phyloP scores from a whole-genome alignment of 2,329 filamentous ascomycete genomes.

The Pseudopyrenochaeta lycopersici region DNA sequence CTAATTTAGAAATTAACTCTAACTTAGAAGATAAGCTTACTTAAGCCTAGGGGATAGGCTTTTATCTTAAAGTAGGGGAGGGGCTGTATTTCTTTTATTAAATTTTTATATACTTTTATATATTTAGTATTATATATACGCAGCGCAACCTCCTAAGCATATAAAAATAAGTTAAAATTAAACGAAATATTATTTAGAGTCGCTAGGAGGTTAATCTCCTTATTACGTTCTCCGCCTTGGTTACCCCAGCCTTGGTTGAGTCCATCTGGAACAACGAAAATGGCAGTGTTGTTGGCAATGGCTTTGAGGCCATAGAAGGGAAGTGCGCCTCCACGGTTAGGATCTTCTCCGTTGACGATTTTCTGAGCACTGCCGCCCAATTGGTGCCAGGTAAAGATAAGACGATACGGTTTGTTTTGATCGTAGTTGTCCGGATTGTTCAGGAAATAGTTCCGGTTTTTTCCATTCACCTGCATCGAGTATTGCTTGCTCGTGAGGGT shows the following conservation, averaged over 20 bases:
- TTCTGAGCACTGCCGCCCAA: constrained; percentile 51
- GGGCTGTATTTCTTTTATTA: too few species aligned
- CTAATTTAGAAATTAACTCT: too few species aligned
- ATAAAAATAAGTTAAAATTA: too few species aligned
- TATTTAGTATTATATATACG: too few species aligned
- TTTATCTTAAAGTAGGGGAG: too few species aligned
- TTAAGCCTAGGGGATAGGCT: too few species aligned
- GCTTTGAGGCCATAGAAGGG: constrained; percentile 54
- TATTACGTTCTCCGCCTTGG: too few species aligned
- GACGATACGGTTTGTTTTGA: constrained; percentile 48
- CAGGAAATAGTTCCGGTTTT: constrained; percentile 23
- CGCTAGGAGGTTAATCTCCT: too few species aligned
- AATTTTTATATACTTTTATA: too few species aligned
- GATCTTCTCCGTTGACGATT: constrained; percentile 47
- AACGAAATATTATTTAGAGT: too few species aligned
- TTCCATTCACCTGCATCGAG: constrained; percentile 31
- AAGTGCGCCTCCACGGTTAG: constrained; percentile 17
- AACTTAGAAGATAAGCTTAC: too few species aligned
- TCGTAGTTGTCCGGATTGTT: constrained; percentile 53
- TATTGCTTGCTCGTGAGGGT: constrained; percentile 14
- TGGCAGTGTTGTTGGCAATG: constrained; percentile 48
- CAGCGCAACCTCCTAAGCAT: too few species aligned
- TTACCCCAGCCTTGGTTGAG: constrained; percentile 21
- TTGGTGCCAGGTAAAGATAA: constrained; percentile 57
- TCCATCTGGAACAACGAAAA: constrained; percentile 57